phyloP scores from a whole-genome alignment of 305 asterid species.

The Rubia peregrina region DNA sequence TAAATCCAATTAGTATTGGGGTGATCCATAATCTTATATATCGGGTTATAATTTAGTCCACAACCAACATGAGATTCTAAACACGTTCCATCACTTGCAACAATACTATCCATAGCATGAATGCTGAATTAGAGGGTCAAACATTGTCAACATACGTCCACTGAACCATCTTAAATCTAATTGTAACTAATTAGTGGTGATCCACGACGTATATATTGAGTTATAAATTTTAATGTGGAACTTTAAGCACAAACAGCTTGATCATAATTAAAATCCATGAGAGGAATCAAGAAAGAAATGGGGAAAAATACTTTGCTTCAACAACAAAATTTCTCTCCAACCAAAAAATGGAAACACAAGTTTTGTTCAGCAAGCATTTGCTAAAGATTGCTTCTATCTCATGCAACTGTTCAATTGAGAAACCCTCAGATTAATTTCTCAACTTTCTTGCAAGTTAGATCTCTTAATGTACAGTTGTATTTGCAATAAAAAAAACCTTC shows the following conservation, averaged over 20 bases:
- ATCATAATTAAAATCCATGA: background rate
- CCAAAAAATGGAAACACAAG: constrained; percentile 2
- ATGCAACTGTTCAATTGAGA: background rate
- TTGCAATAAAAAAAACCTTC: background rate
- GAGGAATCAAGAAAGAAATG: background rate
- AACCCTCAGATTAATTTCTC: background rate
- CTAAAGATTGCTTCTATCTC: constrained; percentile 10
- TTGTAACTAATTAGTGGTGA: no score
- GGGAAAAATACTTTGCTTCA: constrained; percentile 11
- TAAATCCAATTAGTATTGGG: no score
- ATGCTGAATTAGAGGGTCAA: no score
- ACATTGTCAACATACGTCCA: no score
- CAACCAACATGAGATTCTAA: no score
- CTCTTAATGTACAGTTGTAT: constrained; percentile 1
- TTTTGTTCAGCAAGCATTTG: background rate
- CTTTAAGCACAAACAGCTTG: background rate
- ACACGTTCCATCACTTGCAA: no score
- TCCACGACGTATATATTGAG: no score
- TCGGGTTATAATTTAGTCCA: no score
- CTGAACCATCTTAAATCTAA: no score
- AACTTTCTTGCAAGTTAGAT: constrained; percentile 11
- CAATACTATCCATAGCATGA: no score
- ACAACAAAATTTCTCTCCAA: background rate
- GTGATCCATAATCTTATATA: no score
- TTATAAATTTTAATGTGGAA: no score